Evolutionary conservation across 768 basidiomycete species (phyloP).

Genomic region (Collybiopsis confluens): DNA sequence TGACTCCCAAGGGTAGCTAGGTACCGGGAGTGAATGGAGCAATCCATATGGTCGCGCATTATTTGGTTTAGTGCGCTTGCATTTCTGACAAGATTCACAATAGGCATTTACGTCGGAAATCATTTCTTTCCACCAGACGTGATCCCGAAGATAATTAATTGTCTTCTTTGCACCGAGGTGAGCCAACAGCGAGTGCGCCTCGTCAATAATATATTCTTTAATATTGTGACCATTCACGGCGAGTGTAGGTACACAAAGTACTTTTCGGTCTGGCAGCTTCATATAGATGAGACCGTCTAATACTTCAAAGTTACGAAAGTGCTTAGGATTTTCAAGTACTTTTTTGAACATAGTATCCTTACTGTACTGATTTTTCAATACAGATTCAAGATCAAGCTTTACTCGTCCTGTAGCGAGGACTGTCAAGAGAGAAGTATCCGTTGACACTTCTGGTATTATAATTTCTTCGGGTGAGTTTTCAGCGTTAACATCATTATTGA

Average conservation of each 20-base stretch:
- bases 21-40: conserved; percentile 1
- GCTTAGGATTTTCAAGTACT: conserved; percentile 11
- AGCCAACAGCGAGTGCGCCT: conserved; percentile 29
- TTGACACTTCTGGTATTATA: too few species aligned
- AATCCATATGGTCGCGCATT: conserved; percentile 11
- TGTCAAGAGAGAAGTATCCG: neutral
- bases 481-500: neutral
- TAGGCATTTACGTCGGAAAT: conserved; percentile 14
- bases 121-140: conserved; percentile 16
- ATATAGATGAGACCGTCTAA: conserved; percentile 12
- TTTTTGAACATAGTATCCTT: conserved; percentile 15
- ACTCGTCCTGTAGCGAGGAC: conserved; percentile 1
- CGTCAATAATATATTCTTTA: conserved; percentile 24
- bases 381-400: neutral
- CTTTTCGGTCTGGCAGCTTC: neutral
- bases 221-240: conserved; percentile 1
- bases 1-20: conserved; percentile 11
- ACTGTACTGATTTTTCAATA: conserved; percentile 12
- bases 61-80: conserved; percentile 6
- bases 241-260: conserved; percentile 13
- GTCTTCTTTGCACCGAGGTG: conserved; percentile 29
- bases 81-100: conserved; percentile 20
- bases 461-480: too few species aligned
- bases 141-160: conserved; percentile 18
- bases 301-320: conserved; percentile 14